Evolutionary conservation across 164 flowering plant genomes (phyloP).

Genomic region (Aristolochia californica): DNA sequence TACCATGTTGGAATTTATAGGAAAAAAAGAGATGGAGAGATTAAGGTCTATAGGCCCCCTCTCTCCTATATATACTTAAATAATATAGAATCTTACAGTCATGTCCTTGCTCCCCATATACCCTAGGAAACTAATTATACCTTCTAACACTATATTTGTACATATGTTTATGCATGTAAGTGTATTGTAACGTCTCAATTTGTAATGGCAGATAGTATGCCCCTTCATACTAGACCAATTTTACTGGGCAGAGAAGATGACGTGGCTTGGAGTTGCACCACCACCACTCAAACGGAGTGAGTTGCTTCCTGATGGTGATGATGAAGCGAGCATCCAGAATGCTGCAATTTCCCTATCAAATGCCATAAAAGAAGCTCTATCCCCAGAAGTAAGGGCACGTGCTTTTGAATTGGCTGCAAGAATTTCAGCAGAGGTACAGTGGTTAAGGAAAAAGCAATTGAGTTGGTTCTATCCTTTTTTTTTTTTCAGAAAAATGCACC

Average conservation of each 20-base stretch:
- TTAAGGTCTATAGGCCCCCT: no score
- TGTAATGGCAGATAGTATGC: constrained; percentile 54
- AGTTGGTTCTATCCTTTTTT: not conserved
- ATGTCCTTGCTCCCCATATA: no score
- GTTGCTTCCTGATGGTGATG: constrained; percentile 52
- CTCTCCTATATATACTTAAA: no score
- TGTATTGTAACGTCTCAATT: constrained; percentile 6
- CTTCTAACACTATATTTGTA: no score
- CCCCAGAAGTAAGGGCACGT: constrained; percentile 41
- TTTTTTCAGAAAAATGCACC: not conserved
- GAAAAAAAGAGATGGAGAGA: no score
- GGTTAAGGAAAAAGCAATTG: not conserved
- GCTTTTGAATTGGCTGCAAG: constrained; percentile 48
- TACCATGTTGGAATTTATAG: no score
- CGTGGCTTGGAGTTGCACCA: constrained; percentile 93
- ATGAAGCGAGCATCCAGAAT: constrained; percentile 29
- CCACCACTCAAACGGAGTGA: constrained; percentile 49
- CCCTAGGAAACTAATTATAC: no score
- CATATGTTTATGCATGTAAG: no score
- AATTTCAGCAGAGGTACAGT: constrained; percentile 57
- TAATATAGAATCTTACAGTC: no score
- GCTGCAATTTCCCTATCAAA: constrained; percentile 40
- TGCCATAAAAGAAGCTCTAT: constrained; percentile 44
- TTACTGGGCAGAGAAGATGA: constrained; percentile 97
- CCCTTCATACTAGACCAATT: constrained; percentile 92